Percentiles rank a stretch among this genome's conserved stretches.
Conservation (phyloP, 441 rosid genomes). For the Bruguiera hainesii region DNA sequence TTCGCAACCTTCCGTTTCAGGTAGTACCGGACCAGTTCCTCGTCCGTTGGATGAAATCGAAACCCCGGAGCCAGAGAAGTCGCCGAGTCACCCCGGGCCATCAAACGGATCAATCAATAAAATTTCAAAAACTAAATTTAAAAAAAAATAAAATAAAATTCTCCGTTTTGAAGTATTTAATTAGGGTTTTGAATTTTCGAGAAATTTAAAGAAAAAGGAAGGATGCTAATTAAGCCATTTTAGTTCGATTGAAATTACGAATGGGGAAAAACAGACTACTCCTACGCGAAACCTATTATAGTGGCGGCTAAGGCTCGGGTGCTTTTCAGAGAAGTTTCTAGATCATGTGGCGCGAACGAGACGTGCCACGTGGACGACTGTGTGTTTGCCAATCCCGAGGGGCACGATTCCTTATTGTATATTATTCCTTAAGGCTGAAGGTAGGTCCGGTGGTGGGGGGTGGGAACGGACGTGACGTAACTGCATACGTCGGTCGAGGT, state of each 20-base stretch:
- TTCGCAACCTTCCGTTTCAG: constrained; percentile 75
- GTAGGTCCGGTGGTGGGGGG: background rate
- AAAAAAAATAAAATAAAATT: background rate
- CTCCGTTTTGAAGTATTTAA: background rate
- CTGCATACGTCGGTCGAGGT: constrained; percentile 15
- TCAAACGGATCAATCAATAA: constrained; percentile 15
- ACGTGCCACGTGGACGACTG: background rate
- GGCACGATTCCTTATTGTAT: too few relatives aligned
- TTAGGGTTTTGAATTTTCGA: background rate
- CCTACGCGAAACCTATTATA: background rate
- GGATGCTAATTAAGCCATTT: background rate
- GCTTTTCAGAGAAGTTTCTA: background rate
- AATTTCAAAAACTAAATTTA: too few relatives aligned
- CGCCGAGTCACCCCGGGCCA: constrained; percentile 52
- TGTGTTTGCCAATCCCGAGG: too few relatives aligned
- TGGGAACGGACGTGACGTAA: constrained; percentile 26
- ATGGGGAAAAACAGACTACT: background rate
- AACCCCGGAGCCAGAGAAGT: constrained; percentile 89
- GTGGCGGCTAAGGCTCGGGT: background rate
- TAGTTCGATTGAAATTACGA: background rate
- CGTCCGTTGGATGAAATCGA: constrained; percentile 95
- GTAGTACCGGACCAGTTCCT: constrained; percentile 85
- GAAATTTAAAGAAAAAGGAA: background rate
- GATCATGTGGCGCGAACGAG: background rate
- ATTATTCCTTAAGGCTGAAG: background rate